Percentiles rank a stretch among this genome's conserved stretches.
Evolutionary conservation across 345 rosid species (phyloP).

Genomic region (Angophora floribunda): DNA sequence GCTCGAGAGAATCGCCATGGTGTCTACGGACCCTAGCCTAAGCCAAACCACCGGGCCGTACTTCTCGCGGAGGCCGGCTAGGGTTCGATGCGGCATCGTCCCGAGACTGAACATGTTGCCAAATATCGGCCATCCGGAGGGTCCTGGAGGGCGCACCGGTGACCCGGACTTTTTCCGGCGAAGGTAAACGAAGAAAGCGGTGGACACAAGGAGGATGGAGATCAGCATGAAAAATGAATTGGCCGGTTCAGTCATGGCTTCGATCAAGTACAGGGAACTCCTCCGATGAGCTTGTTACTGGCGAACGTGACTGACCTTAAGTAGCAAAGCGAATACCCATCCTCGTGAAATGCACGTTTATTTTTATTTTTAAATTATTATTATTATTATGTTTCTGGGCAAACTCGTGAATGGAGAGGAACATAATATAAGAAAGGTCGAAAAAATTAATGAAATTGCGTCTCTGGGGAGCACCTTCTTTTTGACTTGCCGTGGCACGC

Average conservation of each 20-base stretch:
- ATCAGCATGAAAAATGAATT: not conserved
- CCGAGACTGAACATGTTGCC: conserved; percentile 47
- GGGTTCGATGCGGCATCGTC: conserved; percentile 30
- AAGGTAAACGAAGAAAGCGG: not conserved
- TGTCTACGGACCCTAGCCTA: conserved; percentile 28
- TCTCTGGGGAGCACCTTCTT: not conserved
- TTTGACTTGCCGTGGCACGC: no score
- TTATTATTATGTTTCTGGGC: not conserved
- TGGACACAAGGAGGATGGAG: not conserved
- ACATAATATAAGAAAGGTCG: not conserved
- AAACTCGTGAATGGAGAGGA: not conserved
- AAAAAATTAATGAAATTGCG: not conserved
- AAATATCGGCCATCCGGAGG: conserved; percentile 48
- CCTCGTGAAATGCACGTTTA: not conserved
- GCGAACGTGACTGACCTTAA: not conserved
- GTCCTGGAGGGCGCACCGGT: conserved; percentile 38
- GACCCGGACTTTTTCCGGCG: not conserved
- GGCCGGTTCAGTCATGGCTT: not conserved
- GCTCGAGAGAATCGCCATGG: conserved; percentile 37
- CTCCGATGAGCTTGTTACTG: not conserved
- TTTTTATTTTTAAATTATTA: fast-evolving
- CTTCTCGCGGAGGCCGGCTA: conserved; percentile 14
- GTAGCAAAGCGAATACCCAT: not conserved
- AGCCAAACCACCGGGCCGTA: conserved; percentile 40
- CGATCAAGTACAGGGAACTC: not conserved